A percentile compares a stretch with the other conserved stretches of the same genome.
These are phyloP conservation scores for Rhytidiadelphus loreus DNA, from an alignment of 225 moss, liverwort and hornwort genomes.

Conservation along the genomic window DNA sequence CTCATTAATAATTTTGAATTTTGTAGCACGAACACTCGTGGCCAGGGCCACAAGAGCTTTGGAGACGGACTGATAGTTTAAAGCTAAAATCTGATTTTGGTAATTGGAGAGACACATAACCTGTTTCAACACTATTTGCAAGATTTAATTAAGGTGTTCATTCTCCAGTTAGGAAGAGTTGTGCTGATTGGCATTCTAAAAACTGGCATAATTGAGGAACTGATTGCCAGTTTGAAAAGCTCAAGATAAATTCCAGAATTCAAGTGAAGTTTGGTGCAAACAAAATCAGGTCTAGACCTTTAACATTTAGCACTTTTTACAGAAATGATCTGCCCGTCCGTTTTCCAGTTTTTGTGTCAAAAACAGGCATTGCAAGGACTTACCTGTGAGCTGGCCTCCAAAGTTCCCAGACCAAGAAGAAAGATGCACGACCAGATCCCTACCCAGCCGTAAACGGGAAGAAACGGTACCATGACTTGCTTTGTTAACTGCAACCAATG, in stretches of 20 bases:
- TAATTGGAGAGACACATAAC: not conserved
- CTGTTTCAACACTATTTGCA: not conserved
- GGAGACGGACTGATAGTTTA: not conserved
- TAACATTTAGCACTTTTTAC: not conserved
- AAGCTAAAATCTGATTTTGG: too few relatives aligned
- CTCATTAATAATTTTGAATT: not conserved
- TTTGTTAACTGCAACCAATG: constrained; percentile 34
- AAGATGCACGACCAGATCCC: constrained; percentile 67
- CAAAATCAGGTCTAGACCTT: not conserved
- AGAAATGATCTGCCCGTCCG: too few relatives aligned
- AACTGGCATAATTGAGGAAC: not conserved
- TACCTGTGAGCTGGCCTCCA: constrained; percentile 63
- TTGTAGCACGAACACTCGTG: not conserved
- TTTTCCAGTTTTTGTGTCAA: not conserved
- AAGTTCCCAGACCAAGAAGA: constrained; percentile 37
- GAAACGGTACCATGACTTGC: constrained; percentile 50
- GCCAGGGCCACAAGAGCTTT: not conserved
- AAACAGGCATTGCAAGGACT: not conserved
- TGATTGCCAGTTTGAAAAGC: not conserved
- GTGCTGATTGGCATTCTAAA: not conserved
- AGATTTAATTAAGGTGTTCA: not conserved
- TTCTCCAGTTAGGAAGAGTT: not conserved
- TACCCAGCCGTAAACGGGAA: constrained; percentile 77
- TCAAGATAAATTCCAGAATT: not conserved
- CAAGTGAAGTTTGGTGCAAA: not conserved